Evolutionary conservation across 208 protist genomes (phyloP).

Genomic region (Angomonas ambiguus): DNA sequence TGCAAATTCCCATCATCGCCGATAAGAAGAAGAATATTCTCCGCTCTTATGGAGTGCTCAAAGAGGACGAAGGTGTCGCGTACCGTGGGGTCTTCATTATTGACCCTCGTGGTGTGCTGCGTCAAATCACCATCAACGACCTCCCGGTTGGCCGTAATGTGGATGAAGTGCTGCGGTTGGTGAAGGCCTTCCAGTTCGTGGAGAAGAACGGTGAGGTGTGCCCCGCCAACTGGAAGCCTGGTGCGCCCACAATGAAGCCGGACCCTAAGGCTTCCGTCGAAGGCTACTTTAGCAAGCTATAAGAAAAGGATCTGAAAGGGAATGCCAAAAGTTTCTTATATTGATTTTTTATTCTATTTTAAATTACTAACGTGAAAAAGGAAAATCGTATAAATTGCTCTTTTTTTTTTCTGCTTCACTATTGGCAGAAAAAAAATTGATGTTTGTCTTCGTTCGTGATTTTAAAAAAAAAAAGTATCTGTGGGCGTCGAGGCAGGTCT

Average conservation of each 20-base stretch:
- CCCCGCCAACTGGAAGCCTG: conserved; percentile 93
- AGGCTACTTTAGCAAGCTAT: conserved; percentile 82
- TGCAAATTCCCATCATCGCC: conserved; percentile 94
- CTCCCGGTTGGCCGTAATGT: conserved; percentile 93
- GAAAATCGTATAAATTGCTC: neutral
- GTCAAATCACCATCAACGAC: conserved; percentile 94
- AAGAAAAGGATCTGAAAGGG: conserved; percentile 1
- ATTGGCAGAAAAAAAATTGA: too few relatives aligned
- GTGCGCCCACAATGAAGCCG: conserved; percentile 88
- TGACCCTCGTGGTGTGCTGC: conserved; percentile 86
- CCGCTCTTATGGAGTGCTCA: conserved; percentile 90
- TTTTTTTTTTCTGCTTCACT: conserved; percentile 10
- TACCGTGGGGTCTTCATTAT: conserved; percentile 96
- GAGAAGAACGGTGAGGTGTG: conserved; percentile 95
- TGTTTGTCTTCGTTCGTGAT: too few relatives aligned
- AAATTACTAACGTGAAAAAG: neutral
- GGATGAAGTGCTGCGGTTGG: conserved; percentile 93
- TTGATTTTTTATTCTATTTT: neutral
- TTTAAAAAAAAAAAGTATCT: too few relatives aligned
- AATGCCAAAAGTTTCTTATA: neutral
- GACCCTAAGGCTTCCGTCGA: conserved; percentile 87
- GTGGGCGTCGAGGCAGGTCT: too few relatives aligned
- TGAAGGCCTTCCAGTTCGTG: conserved; percentile 95
- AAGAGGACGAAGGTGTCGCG: conserved; percentile 85
- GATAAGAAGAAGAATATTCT: conserved; percentile 94